A percentile compares a stretch with the other conserved stretches of the same genome.
Conservation (phyloP, 805 yeast genomes). For the Isabelozyma gotoi region DNA sequence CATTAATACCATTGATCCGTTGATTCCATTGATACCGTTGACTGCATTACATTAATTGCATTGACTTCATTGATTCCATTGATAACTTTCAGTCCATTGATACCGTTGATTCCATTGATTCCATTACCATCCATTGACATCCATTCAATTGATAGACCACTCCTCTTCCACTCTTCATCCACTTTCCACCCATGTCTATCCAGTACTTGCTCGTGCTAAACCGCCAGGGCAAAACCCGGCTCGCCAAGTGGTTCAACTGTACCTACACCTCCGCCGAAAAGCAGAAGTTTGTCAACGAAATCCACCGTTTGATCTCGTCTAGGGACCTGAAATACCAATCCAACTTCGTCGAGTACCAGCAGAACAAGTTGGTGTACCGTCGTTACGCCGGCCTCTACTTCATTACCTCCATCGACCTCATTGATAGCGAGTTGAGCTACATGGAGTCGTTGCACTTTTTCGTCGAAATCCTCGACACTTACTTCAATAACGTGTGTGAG, state of each 20-base stretch:
- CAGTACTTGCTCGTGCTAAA: slow-evolving; percentile 82
- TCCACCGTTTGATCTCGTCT: slow-evolving; percentile 76
- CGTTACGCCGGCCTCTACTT: slow-evolving; percentile 92
- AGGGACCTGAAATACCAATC: slow-evolving; percentile 84
- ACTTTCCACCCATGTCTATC: slow-evolving; percentile 55
- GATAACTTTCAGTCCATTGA: no score
- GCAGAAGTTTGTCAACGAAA: slow-evolving; percentile 50
- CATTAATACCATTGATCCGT: no score
- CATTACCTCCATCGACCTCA: slow-evolving; percentile 75
- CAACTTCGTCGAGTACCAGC: slow-evolving; percentile 66
- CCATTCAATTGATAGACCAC: no score
- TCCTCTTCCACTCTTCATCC: background rate
- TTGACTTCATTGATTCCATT: no score
- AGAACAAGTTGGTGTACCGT: slow-evolving; percentile 72
- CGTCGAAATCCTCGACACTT: slow-evolving; percentile 84
- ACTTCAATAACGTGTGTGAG: slow-evolving; percentile 90
- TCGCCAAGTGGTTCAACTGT: slow-evolving; percentile 71
- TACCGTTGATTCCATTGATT: no score
- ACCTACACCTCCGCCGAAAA: slow-evolving; percentile 29
- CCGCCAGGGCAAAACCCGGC: slow-evolving; percentile 89
- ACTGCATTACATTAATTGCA: no score
- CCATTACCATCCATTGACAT: no score
- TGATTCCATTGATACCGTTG: no score
- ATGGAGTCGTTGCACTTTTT: slow-evolving; percentile 83
- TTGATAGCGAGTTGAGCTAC: slow-evolving; percentile 79